Conservation (phyloP, 441 rosid species). For the Mallotus japonicus region DNA sequence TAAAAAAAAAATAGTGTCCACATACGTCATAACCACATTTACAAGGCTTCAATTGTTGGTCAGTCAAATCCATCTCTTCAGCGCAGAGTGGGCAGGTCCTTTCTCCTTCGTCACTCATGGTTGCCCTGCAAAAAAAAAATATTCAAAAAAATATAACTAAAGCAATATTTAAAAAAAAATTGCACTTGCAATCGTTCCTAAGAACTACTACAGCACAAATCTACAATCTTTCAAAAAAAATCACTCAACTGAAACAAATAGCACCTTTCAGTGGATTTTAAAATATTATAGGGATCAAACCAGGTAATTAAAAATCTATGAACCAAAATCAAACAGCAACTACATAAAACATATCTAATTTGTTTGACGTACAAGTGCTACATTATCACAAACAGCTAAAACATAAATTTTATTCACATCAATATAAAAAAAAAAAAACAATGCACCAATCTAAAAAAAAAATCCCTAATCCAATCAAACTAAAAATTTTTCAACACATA, state of each 20-base stretch:
- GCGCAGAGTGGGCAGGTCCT: constrained; percentile 91
- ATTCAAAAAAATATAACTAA: background rate
- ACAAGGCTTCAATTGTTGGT: constrained; percentile 95
- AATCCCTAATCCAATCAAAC: constrained; percentile 14
- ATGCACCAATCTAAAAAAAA: constrained; percentile 10
- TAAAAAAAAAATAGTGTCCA: background rate
- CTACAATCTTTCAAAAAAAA: background rate
- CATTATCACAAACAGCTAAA: constrained; percentile 7
- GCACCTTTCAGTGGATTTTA: too few species aligned
- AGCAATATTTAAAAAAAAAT: background rate
- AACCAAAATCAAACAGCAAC: background rate
- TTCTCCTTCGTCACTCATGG: constrained; percentile 84
- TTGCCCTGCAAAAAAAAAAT: constrained; percentile 30
- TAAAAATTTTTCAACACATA: background rate
- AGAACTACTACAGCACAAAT: background rate
- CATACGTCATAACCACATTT: constrained; percentile 90
- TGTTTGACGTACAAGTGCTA: background rate
- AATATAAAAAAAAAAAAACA: background rate
- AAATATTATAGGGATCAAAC: background rate
- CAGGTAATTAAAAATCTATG: background rate
- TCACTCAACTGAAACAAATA: background rate
- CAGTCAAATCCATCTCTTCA: constrained; percentile 95
- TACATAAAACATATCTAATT: background rate
- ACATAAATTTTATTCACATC: background rate
- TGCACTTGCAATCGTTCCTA: background rate